A percentile compares a stretch with the other conserved stretches of the same genome.
Conservation (phyloP, 352 stramenopile genomes). For the Paralagenidium karlingii region DNA sequence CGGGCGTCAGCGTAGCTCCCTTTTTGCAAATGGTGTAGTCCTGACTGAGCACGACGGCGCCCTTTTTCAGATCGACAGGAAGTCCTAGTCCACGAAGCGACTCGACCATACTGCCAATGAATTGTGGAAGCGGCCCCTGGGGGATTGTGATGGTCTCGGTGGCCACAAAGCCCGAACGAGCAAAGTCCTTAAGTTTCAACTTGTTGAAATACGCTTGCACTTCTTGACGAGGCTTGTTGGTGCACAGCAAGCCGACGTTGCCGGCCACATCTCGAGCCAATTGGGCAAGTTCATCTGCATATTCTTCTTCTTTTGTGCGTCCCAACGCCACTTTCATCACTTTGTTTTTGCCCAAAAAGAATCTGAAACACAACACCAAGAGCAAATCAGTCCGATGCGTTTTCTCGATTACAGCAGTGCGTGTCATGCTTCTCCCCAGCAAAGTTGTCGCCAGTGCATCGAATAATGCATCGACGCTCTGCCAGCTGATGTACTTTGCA, state of each 20-base stretch:
- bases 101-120: constrained; percentile 95
- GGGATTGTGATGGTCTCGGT: constrained; percentile 82
- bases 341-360: constrained; percentile 99
- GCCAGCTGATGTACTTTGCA: neutral
- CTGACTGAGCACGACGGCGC: constrained; percentile 84
- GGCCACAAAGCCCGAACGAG: constrained; percentile 87
- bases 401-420: no score
- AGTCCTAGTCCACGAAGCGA: constrained; percentile 93
- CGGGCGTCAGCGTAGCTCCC: constrained; percentile 88
- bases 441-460: no score
- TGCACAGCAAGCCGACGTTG: constrained; percentile 94
- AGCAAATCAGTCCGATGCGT: neutral
- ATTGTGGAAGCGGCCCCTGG: constrained; percentile 83
- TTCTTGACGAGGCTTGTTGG: constrained; percentile 81
- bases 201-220: constrained; percentile 88
- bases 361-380: constrained; percentile 34
- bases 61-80: constrained; percentile 95
- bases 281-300: constrained; percentile 89
- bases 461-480: no score
- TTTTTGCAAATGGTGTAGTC: constrained; percentile 92
- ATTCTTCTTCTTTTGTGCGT: constrained; percentile 91
- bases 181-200: constrained; percentile 88
- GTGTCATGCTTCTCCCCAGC: neutral
- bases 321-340: constrained; percentile 96
- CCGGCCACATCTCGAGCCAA: constrained; percentile 87